Conservation (phyloP, 1,139 yeast species). For the Candida sp. region DNA sequence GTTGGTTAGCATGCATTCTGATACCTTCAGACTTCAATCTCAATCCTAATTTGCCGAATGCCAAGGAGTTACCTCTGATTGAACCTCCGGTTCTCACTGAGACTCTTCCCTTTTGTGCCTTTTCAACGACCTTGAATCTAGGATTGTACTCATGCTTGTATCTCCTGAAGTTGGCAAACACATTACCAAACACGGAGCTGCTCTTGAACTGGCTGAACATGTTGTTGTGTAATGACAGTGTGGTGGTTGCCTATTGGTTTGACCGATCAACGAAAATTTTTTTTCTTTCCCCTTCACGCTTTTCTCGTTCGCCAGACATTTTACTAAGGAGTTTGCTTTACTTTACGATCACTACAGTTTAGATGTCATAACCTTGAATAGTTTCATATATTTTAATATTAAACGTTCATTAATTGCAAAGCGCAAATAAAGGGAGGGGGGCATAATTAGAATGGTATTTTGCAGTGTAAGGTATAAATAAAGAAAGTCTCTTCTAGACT, state of each 20-base stretch:
- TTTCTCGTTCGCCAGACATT: background rate
- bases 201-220: conserved; percentile 4
- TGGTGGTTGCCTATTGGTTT: background rate
- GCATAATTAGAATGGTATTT: background rate
- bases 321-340: background rate
- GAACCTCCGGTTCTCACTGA: conserved; percentile 97
- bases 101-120: conserved; percentile 95
- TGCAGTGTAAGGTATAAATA: background rate
- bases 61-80: conserved; percentile 80
- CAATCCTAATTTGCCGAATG: conserved; percentile 85
- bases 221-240: background rate
- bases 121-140: conserved; percentile 70
- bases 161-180: conserved; percentile 31
- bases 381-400: background rate
- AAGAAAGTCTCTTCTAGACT: conserved; percentile 7
- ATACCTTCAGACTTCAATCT: conserved; percentile 88
- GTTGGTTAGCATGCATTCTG: conserved; percentile 86
- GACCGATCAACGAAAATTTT: background rate
- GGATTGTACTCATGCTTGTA: conserved; percentile 90
- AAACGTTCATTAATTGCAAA: background rate
- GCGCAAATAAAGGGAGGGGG: background rate
- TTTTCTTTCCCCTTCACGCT: background rate
- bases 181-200: background rate
- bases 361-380: background rate
- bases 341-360: too few relatives aligned